phyloP scores from a whole-genome alignment of 345 rosid genomes.

The Rhizophora apiculata region DNA sequence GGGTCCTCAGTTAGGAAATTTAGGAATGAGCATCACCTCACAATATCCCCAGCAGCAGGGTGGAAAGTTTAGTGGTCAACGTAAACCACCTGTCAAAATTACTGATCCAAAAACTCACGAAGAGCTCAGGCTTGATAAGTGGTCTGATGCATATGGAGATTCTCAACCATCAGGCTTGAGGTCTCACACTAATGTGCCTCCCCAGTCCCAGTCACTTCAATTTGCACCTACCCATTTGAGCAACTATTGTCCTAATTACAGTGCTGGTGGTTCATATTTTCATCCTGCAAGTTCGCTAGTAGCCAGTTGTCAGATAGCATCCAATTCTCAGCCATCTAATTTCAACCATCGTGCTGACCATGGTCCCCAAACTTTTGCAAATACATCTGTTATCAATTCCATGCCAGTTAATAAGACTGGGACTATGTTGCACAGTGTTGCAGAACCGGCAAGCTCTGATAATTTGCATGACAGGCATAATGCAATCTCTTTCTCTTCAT shows the following conservation, averaged over 20 bases:
- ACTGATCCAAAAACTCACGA: conserved; percentile 94
- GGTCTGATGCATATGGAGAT: conserved; percentile 55
- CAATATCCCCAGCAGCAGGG: conserved; percentile 78
- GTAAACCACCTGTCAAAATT: conserved; percentile 73
- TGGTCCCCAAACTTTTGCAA: conserved; percentile 53
- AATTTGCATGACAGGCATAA: conserved; percentile 39
- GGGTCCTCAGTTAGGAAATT: conserved; percentile 62
- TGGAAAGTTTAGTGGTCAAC: conserved; percentile 57
- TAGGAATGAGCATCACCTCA: conserved; percentile 60
- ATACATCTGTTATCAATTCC: conserved; percentile 41
- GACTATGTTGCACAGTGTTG: conserved; percentile 28
- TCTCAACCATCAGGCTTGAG: conserved; percentile 52
- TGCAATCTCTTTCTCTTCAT: conserved; percentile 33
- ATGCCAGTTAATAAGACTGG: conserved; percentile 42
- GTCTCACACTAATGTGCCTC: conserved; percentile 53
- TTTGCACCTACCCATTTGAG: conserved; percentile 48
- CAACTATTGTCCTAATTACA: conserved; percentile 46
- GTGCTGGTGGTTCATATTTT: conserved; percentile 40
- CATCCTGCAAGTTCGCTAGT: conserved; percentile 45
- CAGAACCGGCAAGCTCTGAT: conserved; percentile 37
- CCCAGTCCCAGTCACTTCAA: conserved; percentile 62
- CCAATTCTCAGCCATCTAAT: conserved; percentile 62
- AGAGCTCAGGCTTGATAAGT: conserved; percentile 84
- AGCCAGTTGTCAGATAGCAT: conserved; percentile 51
- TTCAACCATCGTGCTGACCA: conserved; percentile 51